These are phyloP conservation scores for Cladosporium sp. DNA, from an alignment of 2,329 filamentous ascomycete genomes.

Conservation along the genomic window DNA sequence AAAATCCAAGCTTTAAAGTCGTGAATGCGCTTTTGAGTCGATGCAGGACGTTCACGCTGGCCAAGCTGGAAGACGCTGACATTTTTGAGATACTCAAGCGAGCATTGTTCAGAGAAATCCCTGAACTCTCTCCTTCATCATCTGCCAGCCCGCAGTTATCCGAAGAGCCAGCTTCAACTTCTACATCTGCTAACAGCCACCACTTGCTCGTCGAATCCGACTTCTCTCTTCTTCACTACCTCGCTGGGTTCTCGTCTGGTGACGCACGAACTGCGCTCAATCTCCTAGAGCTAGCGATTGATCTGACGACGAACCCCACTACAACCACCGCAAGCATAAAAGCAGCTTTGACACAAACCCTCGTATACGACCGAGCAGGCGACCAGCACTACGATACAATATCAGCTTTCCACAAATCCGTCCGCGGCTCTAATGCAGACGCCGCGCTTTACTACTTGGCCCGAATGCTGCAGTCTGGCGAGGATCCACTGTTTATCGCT, in stretches of 20 bases:
- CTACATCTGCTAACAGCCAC: constrained; percentile 28
- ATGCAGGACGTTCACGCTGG: constrained; percentile 85
- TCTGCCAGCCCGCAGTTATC: constrained; percentile 28
- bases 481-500: constrained; percentile 90
- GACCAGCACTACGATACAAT: constrained; percentile 99
- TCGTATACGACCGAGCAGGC: constrained; percentile 91
- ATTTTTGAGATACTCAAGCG: constrained; percentile 72
- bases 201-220: constrained; percentile 68
- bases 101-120: constrained; percentile 59
- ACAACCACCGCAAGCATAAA: constrained; percentile 79
- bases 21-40: constrained; percentile 83
- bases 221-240: constrained; percentile 66
- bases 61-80: constrained; percentile 71
- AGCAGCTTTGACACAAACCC: constrained; percentile 78
- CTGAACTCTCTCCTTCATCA: constrained; percentile 53
- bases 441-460: constrained; percentile 92
- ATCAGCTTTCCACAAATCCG: constrained; percentile 93
- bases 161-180: constrained; percentile 22
- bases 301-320: constrained; percentile 63
- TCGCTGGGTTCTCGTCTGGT: constrained; percentile 84
- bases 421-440: constrained; percentile 82
- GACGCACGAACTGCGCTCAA: constrained; percentile 93
- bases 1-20: constrained; percentile 94
- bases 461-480: constrained; percentile 91
- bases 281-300: constrained; percentile 84